phyloP scores from a whole-genome alignment of 2,329 filamentous ascomycete genomes.

The Leptographium galeiforme region DNA sequence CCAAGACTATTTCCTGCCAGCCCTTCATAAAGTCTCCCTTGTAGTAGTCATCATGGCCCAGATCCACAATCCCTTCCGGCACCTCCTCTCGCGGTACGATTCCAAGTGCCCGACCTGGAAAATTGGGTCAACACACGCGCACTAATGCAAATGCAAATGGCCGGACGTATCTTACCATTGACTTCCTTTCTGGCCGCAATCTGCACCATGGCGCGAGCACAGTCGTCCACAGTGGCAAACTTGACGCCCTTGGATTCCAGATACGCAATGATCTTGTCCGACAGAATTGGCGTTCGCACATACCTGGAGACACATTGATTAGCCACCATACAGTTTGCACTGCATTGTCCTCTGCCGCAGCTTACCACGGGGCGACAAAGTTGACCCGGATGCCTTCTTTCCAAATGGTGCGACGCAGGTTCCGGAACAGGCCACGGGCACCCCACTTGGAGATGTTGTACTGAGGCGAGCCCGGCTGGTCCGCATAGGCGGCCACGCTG shows the following conservation, averaged over 20 bases:
- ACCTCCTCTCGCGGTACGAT: constrained; percentile 5
- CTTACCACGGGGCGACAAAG: constrained; percentile 29
- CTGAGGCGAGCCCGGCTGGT: constrained; percentile 26
- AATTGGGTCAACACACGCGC: background rate
- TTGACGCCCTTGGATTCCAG: constrained; percentile 4
- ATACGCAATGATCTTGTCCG: background rate
- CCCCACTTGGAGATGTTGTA: constrained; percentile 31
- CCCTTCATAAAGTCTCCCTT: constrained; percentile 5
- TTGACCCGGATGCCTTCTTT: constrained; percentile 32
- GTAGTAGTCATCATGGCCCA: constrained; percentile 6
- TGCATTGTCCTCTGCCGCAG: background rate
- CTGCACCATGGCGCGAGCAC: constrained; percentile 1
- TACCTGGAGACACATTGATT: background rate
- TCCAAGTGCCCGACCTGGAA: constrained; percentile 1
- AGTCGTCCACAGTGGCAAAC: constrained; percentile 7
- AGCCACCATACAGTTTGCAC: background rate
- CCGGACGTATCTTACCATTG: background rate
- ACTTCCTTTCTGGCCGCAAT: background rate
- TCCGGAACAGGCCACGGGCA: constrained; percentile 28
- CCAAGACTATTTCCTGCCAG: background rate
- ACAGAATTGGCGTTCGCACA: constrained; percentile 6
- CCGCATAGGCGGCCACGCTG: constrained; percentile 33
- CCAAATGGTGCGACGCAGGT: constrained; percentile 21
- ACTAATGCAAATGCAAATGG: background rate
- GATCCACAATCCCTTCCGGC: constrained; percentile 1